Percentiles rank a stretch among this genome's conserved stretches.
These are phyloP conservation scores for Pyricularia sp. DNA, from an alignment of 2,329 filamentous ascomycete species.

Conservation along the genomic window DNA sequence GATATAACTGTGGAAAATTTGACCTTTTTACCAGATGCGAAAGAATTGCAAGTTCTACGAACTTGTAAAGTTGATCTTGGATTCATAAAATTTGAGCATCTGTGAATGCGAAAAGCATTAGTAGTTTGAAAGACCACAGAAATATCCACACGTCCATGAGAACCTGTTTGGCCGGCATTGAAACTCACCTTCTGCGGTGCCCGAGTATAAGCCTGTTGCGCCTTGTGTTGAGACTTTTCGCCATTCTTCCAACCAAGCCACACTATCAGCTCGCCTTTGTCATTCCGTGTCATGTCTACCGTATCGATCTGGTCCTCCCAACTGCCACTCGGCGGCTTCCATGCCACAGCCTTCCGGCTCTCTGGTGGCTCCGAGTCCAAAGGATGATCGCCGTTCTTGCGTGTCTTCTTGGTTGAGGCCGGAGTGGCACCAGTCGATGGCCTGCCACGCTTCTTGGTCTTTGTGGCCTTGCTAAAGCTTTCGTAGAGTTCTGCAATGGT, in stretches of 20 bases:
- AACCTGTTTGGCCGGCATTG: not conserved
- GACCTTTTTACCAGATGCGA: not conserved
- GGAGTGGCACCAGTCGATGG: slow-evolving; percentile 23
- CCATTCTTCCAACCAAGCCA: slow-evolving; percentile 64
- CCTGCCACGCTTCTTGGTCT: slow-evolving; percentile 46
- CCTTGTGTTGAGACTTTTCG: slow-evolving; percentile 57
- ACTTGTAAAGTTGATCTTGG: slow-evolving; percentile 30
- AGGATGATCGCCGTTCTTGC: slow-evolving; percentile 37
- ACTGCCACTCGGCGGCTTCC: slow-evolving; percentile 56
- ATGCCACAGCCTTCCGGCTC: slow-evolving; percentile 28
- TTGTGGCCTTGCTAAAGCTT: slow-evolving; percentile 34
- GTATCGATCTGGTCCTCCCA: slow-evolving; percentile 64
- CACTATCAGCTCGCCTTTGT: slow-evolving; percentile 46
- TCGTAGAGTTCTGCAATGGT: slow-evolving; percentile 45
- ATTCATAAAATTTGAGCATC: slow-evolving; percentile 49
- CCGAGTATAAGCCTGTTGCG: slow-evolving; percentile 55
- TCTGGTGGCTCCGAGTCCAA: slow-evolving; percentile 33
- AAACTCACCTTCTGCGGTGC: slow-evolving; percentile 59
- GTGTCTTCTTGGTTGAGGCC: slow-evolving; percentile 27
- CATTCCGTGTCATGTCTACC: slow-evolving; percentile 62
- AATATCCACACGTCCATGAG: too few species aligned
- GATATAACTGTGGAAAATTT: not conserved
- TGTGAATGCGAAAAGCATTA: slow-evolving; percentile 15
- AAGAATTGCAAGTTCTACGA: not conserved
- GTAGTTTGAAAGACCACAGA: not conserved